phyloP scores from a whole-genome alignment of 1,139 yeast species.

The Yamadazyma sp. region DNA sequence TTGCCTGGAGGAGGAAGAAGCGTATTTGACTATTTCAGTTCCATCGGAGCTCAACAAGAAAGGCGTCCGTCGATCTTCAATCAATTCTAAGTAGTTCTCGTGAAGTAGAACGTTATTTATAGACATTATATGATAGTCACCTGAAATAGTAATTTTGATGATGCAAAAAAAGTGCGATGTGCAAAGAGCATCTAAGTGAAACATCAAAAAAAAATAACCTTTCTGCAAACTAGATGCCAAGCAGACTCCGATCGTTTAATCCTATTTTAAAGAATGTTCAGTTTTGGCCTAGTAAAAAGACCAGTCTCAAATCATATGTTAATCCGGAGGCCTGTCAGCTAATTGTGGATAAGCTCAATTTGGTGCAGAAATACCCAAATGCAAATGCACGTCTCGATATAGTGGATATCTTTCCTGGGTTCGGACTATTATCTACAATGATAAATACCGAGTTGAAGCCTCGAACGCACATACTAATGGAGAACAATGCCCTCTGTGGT shows the following conservation, averaged over 20 bases:
- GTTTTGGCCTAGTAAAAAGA: constrained; percentile 16
- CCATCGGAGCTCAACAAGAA: constrained; percentile 21
- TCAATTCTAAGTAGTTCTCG: constrained; percentile 18
- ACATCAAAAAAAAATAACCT: no score
- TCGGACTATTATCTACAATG: constrained; percentile 53
- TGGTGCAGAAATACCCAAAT: constrained; percentile 42
- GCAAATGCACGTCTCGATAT: constrained; percentile 48
- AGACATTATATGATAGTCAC: constrained; percentile 23
- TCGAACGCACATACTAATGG: constrained; percentile 58
- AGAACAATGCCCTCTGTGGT: constrained; percentile 43
- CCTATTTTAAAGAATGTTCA: constrained; percentile 24
- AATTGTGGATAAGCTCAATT: constrained; percentile 43
- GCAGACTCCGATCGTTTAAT: constrained; percentile 26
- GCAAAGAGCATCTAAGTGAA: not conserved
- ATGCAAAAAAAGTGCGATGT: not conserved
- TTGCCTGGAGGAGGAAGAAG: constrained; percentile 24
- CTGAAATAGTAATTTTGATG: not conserved
- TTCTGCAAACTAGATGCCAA: not conserved
- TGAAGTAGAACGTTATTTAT: constrained; percentile 30
- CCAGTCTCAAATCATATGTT: constrained; percentile 19
- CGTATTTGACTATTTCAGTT: constrained; percentile 20
- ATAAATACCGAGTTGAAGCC: constrained; percentile 61
- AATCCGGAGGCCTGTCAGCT: constrained; percentile 31
- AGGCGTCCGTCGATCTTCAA: constrained; percentile 22
- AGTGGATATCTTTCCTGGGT: constrained; percentile 64